phyloP scores from a whole-genome alignment of 345 rosid species.

The Ceriops decandra region DNA sequence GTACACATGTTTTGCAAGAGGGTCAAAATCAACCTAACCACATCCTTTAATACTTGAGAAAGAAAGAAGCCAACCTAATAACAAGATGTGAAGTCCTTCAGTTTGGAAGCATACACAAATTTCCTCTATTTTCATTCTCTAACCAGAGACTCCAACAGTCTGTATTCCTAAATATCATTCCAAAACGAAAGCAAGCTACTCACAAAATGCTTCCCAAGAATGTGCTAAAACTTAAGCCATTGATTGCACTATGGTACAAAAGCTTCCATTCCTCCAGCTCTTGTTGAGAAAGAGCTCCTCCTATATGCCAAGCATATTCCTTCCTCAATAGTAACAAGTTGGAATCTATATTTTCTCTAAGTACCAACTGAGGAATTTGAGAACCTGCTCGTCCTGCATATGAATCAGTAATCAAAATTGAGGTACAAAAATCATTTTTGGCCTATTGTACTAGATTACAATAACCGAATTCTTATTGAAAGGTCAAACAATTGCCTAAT shows the following conservation, averaged over 20 bases:
- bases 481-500: background rate
- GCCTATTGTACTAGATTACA: background rate
- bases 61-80: background rate
- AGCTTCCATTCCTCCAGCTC: constrained; percentile 85
- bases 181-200: constrained; percentile 30
- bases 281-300: constrained; percentile 74
- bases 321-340: constrained; percentile 44
- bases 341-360: constrained; percentile 45
- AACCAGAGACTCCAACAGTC: background rate
- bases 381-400: constrained; percentile 53
- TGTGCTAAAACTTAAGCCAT: constrained; percentile 82
- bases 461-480: background rate
- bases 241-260: constrained; percentile 68
- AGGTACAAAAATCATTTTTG: background rate
- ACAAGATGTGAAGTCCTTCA: background rate
- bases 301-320: constrained; percentile 94
- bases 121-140: background rate
- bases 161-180: background rate
- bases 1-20: constrained; percentile 3
- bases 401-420: background rate
- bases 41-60: background rate
- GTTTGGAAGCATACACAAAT: background rate
- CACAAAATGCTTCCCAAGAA: constrained; percentile 69
- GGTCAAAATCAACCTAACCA: constrained; percentile 2
- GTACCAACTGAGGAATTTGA: constrained; percentile 61